Percentiles rank a stretch among this genome's conserved stretches.
Conservation (phyloP, 192 early-diverging fungal genomes). For the Coemansia sp. region DNA sequence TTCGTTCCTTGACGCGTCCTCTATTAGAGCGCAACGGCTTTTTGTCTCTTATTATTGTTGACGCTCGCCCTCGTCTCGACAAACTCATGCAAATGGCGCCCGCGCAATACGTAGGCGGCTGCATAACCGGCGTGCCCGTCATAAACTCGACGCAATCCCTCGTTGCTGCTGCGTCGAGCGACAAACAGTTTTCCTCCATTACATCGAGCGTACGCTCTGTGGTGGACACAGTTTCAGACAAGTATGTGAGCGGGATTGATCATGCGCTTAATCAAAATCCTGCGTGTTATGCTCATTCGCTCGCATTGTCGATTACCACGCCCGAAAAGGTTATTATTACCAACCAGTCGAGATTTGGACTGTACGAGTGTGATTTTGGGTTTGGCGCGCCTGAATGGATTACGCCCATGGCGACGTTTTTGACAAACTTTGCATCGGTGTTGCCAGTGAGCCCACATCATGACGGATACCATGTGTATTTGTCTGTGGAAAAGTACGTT, state of each 20-base stretch:
- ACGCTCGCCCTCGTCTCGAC: conserved; percentile 17
- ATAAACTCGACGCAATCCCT: not conserved
- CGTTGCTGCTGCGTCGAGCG: not conserved
- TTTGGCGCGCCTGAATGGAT: conserved; percentile 21
- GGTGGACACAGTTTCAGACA: not conserved
- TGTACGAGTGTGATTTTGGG: conserved; percentile 29
- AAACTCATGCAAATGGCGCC: not conserved
- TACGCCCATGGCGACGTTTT: conserved; percentile 6
- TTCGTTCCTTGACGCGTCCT: not conserved
- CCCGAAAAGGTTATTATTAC: conserved; percentile 8
- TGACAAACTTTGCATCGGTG: conserved; percentile 11
- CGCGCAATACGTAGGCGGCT: conserved; percentile 9
- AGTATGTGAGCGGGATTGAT: conserved; percentile 7
- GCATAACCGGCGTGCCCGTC: conserved; percentile 8
- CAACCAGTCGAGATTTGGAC: conserved; percentile 23
- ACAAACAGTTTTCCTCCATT: not conserved
- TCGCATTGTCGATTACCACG: conserved; percentile 3
- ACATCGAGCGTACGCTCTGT: conserved; percentile 1
- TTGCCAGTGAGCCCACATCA: not conserved
- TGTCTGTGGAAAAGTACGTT: conserved; percentile 5
- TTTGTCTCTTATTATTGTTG: conserved; percentile 2
- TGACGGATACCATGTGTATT: conserved; percentile 17
- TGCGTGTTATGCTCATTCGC: conserved; percentile 2
- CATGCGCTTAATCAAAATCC: not conserved
- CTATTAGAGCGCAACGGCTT: not conserved